Evolutionary conservation across 2,329 filamentous ascomycete species (phyloP).

Genomic region (Epicoccum sorghinum): DNA sequence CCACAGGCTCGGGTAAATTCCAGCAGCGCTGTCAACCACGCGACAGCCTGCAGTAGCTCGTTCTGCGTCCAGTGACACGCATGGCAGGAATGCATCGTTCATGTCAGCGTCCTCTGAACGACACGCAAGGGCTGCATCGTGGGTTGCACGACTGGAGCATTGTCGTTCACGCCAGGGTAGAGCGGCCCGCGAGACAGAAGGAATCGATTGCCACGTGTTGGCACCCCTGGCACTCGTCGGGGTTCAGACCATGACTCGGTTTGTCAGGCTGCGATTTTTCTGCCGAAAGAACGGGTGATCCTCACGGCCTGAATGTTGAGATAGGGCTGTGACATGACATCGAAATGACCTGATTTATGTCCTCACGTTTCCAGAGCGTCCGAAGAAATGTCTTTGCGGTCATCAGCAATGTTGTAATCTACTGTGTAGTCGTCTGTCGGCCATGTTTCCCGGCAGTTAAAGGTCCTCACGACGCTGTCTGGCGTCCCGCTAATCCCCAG

Average conservation of each 20-base stretch:
- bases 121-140: slow-evolving; percentile 11
- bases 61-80: slow-evolving; percentile 2
- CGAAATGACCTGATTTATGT: slow-evolving; percentile 18
- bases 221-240: slow-evolving; percentile 30
- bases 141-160: slow-evolving; percentile 18
- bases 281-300: slow-evolving; percentile 34
- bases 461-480: slow-evolving; percentile 8
- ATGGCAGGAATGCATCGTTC: slow-evolving; percentile 4
- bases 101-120: slow-evolving; percentile 1
- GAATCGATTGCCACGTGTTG: slow-evolving; percentile 42
- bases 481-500: slow-evolving; percentile 18
- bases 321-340: slow-evolving; percentile 18
- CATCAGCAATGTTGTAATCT: slow-evolving; percentile 19
- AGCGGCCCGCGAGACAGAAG: slow-evolving; percentile 36
- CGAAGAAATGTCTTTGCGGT: not conserved
- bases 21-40: slow-evolving; percentile 20
- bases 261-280: slow-evolving; percentile 18
- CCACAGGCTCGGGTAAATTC: slow-evolving; percentile 20
- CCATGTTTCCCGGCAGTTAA: slow-evolving; percentile 25
- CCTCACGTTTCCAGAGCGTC: slow-evolving; percentile 9
- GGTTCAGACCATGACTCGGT: slow-evolving; percentile 35
- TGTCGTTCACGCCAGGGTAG: slow-evolving; percentile 37
- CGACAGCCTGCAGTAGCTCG: slow-evolving; percentile 24
- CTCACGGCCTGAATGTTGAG: slow-evolving; percentile 10
- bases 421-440: slow-evolving; percentile 19